Conservation (phyloP, 164 flowering plant species). For the Macadamia tetraphylla region DNA sequence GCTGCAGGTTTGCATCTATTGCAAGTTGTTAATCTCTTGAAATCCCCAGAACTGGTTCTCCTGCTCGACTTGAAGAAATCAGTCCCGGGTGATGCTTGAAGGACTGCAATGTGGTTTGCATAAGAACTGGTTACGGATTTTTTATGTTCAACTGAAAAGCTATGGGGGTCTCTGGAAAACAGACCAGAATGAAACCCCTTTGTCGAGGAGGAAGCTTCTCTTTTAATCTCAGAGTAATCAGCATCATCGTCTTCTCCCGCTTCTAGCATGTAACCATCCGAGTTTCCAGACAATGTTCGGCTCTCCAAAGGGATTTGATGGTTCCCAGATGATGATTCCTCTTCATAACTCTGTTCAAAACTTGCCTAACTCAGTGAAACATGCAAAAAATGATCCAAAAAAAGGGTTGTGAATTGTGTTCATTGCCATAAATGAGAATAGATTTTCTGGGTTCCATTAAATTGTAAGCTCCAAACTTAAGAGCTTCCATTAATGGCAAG, state of each 20-base stretch:
- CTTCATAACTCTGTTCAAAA: conserved; percentile 72
- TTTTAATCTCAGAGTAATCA: conserved; percentile 28
- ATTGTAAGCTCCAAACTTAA: not conserved
- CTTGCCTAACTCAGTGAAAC: conserved; percentile 7
- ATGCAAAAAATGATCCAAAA: conserved; percentile 1
- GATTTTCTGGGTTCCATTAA: not conserved
- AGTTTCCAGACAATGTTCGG: conserved; percentile 31
- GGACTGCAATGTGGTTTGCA: conserved; percentile 35
- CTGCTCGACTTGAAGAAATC: conserved; percentile 45
- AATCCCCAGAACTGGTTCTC: conserved; percentile 54
- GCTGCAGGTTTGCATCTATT: conserved; percentile 62
- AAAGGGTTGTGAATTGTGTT: not conserved
- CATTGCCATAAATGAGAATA: not conserved
- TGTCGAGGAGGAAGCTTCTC: conserved; percentile 29
- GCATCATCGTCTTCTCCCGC: conserved; percentile 26
- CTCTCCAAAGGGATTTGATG: conserved; percentile 36
- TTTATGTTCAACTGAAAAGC: conserved; percentile 45
- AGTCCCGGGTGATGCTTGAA: conserved; percentile 32
- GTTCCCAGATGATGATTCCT: conserved; percentile 57
- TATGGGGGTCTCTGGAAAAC: conserved; percentile 28
- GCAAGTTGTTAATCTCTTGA: conserved; percentile 51
- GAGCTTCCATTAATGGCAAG: not conserved
- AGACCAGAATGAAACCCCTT: conserved; percentile 31
- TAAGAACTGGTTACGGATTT: conserved; percentile 38
- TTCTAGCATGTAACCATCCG: conserved; percentile 44